Evolutionary conservation across 805 yeast genomes (phyloP), one percentile per base, ranked within the genome.

Genomic region (Jamesozyma lodderae): DNA sequence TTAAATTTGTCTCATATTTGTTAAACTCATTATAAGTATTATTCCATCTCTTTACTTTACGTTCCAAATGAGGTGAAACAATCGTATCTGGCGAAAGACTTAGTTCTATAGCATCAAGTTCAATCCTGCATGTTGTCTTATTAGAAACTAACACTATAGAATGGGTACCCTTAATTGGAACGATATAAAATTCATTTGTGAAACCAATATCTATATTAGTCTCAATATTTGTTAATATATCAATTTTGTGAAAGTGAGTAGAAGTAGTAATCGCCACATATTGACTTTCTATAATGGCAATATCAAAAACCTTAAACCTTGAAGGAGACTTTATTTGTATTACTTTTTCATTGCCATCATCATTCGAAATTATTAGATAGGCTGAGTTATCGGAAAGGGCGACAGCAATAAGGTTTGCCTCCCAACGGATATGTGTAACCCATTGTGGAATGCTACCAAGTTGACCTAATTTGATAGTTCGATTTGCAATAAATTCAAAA

Each of bases 1-100:
- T 42, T 19, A 58, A 27, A 6, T 37, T 43, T 5, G 61, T 48
- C 27, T 56, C 56, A 36, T 55, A 57, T 32, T 55, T 55, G 23
- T 44, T 42, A 26, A 46, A 43, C 38, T 51, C 60, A 37, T 55
- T 52, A 27, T 45, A 46, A 21, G 37, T 21, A 20, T 37, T 40
- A 34, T 51, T 52, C 63, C 64, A 59, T 33, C 44, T 51, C 25
- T 42, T 48, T 35, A 53, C 47, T 35, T 52, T 54, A 30, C 48
- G 49, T 31, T 53, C 55, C 8, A 59, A 33, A 27, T 51, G 46
- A 24, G 55, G 55, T 15, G 53, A 43, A 6, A 55, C 33, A 14
- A 47, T 37, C 25, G 44, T 38, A 39, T 55, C 59, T 5, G 48
- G 35, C 14, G 29, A 17, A 6, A 50, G 8, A 3, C 24, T 28